Base-by-base conservation (phyloP, 2,329 filamentous ascomycete genomes). In the Beauveria bassiana region DNA sequence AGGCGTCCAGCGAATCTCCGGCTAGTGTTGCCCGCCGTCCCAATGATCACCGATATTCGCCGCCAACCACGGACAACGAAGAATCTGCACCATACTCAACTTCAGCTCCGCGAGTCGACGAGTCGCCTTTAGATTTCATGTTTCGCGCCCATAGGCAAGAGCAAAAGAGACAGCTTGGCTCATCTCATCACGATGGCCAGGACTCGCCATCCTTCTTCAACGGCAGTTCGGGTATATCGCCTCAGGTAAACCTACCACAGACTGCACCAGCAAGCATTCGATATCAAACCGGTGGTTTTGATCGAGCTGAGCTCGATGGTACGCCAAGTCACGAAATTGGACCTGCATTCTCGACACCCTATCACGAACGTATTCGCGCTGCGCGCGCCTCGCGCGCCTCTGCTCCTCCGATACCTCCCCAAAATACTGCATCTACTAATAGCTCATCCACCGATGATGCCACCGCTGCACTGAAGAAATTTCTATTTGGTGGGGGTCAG, bases 141-240 rank as follows among this genome's bases (percentile, higher is more conserved):
- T 98, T 98, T 78, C 88, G 88, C 64, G 92, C 91, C 40, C 90
- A 96, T 67, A 85, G 89, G 55, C 88, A 90, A 64, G 90, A 95
- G 73, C 89, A 86, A 70, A 86, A 86, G 59, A 80, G 81, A 63
- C 81, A 81, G 51, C 79, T 79, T 28, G 62, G 79, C 79, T 22
- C 85, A 81, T 66, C 80, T 18, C 78, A 79, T 59, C 65, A 80
- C 67, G 66, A 75, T 68, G 62, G 76, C 66, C 66, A 66, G 22
- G 69, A 72, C 38, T 61, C 59, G 3, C 50, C 59, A 5, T 55
- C 58, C 14, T n/a, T 55, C 20, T 38, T 55, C 5, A 26, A 42
- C 4, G 9, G 24, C 9, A 16, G 10, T 5, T 7, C 22, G 1
- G 28, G 42, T 22, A 10, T 43, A 18, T 61, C 59, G 16, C 59